These are phyloP conservation scores for Aspergillus udagawae DNA, from an alignment of 2,329 filamentous ascomycete genomes.

Conservation along the genomic window DNA sequence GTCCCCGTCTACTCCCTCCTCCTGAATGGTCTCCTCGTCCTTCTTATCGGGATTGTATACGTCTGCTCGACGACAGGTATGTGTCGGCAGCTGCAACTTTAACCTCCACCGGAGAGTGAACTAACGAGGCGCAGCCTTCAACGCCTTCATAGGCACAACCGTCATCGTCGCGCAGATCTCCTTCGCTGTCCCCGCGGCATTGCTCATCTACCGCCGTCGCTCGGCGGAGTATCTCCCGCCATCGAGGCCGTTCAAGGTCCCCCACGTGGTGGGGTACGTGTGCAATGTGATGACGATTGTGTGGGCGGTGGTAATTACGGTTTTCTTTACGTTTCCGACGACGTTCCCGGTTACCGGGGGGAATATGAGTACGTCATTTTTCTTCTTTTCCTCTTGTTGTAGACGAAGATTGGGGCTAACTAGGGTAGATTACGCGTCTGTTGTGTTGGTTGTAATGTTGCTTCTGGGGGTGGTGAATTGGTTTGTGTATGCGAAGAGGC, in stretches of 20 bases:
- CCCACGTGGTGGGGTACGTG: constrained; percentile 12
- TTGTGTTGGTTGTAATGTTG: constrained; percentile 16
- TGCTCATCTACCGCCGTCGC: constrained; percentile 14
- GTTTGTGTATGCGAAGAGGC: constrained; percentile 15
- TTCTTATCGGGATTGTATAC: constrained; percentile 20
- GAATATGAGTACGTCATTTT: constrained; percentile 21
- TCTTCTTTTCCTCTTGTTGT: neutral
- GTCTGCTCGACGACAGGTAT: constrained; percentile 19
- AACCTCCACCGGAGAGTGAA: no score
- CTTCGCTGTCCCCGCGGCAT: constrained; percentile 15
- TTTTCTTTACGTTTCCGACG: constrained; percentile 20
- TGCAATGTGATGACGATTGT: constrained; percentile 10
- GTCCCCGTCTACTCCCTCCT: constrained; percentile 16
- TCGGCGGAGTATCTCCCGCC: constrained; percentile 13
- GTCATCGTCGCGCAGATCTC: constrained; percentile 22
- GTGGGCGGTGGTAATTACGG: constrained; percentile 17
- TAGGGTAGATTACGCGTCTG: constrained; percentile 16
- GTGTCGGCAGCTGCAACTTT: neutral
- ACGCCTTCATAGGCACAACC: constrained; percentile 21
- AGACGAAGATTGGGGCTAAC: neutral
- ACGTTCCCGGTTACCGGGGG: constrained; percentile 15
- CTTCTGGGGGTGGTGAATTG: constrained; percentile 17
- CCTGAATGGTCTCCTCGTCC: constrained; percentile 12
- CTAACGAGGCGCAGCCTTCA: constrained; percentile 13
- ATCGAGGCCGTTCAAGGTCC: constrained; percentile 11